These are phyloP conservation scores for Nakazawaea anatomiae DNA, from an alignment of 805 yeast genomes.

Conservation along the genomic window DNA sequence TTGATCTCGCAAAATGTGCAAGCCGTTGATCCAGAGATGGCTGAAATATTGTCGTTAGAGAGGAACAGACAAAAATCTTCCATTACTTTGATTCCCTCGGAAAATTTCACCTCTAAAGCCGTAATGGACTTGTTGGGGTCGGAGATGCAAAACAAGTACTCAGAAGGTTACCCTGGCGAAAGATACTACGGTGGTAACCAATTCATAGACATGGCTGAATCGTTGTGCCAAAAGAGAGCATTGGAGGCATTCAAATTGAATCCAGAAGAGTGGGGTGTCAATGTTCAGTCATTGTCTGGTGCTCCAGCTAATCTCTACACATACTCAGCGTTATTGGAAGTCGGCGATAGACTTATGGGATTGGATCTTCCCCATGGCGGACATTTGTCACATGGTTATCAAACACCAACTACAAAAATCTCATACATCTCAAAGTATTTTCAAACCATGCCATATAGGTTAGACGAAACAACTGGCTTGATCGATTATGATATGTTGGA, in stretches of 20 bases:
- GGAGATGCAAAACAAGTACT: constrained; percentile 95
- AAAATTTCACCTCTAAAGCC: constrained; percentile 91
- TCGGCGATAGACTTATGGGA: constrained; percentile 95
- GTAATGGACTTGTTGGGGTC: constrained; percentile 94
- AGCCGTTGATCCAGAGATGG: constrained; percentile 82
- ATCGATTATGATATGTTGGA: constrained; percentile 89
- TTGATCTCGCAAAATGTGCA: constrained; percentile 57
- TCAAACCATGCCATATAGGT: constrained; percentile 96
- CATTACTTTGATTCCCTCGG: constrained; percentile 89
- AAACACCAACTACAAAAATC: constrained; percentile 83
- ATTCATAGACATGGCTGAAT: constrained; percentile 86
- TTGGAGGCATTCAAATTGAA: constrained; percentile 73
- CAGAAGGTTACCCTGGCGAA: constrained; percentile 98
- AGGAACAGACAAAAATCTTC: constrained; percentile 85
- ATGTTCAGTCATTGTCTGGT: constrained; percentile 92
- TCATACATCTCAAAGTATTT: constrained; percentile 90
- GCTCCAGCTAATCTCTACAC: constrained; percentile 95
- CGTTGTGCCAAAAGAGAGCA: constrained; percentile 88
- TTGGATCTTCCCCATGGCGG: constrained; percentile 98
- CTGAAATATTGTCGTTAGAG: constrained; percentile 69
- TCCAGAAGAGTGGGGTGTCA: constrained; percentile 91
- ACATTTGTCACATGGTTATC: constrained; percentile 95
- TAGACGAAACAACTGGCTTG: constrained; percentile 78
- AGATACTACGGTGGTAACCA: constrained; percentile 98
- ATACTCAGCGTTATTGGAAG: constrained; percentile 82